phyloP scores from a whole-genome alignment of 177 flowering plant genomes.

The Vitis hybrid region DNA sequence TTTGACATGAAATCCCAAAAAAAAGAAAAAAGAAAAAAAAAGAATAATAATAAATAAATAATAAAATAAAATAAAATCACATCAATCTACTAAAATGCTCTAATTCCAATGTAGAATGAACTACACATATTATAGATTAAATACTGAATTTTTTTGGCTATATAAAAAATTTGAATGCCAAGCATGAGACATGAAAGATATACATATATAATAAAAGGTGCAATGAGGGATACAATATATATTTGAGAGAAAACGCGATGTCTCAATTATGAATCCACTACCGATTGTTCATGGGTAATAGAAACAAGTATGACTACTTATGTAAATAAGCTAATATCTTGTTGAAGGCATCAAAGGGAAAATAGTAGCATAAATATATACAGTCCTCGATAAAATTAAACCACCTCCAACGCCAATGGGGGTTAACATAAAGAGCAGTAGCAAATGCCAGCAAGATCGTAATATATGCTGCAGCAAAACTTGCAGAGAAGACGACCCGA shows the following conservation, averaged over 20 bases:
- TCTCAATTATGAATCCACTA: neutral
- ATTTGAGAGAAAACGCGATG: neutral
- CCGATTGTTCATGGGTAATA: neutral
- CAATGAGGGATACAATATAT: neutral
- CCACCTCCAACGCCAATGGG: neutral
- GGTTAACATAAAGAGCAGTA: neutral
- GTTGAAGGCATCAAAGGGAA: neutral
- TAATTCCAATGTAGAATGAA: neutral
- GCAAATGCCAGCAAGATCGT: neutral
- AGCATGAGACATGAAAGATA: too few relatives aligned
- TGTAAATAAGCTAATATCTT: neutral
- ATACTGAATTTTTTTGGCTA: neutral
- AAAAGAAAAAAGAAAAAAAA: too few relatives aligned
- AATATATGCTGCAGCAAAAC: neutral
- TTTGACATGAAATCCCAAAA: too few relatives aligned
- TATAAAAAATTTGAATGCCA: too few relatives aligned
- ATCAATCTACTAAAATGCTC: neutral
- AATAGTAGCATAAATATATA: neutral
- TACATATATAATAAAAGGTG: too few relatives aligned
- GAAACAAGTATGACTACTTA: neutral
- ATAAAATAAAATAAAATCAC: too few relatives aligned
- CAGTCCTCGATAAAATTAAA: constrained; percentile 1
- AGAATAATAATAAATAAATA: neutral
- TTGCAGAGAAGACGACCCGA: neutral
- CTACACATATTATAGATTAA: neutral